phyloP scores from a whole-genome alignment of 768 basidiomycete species.

The Leccinellum rugosiceps region DNA sequence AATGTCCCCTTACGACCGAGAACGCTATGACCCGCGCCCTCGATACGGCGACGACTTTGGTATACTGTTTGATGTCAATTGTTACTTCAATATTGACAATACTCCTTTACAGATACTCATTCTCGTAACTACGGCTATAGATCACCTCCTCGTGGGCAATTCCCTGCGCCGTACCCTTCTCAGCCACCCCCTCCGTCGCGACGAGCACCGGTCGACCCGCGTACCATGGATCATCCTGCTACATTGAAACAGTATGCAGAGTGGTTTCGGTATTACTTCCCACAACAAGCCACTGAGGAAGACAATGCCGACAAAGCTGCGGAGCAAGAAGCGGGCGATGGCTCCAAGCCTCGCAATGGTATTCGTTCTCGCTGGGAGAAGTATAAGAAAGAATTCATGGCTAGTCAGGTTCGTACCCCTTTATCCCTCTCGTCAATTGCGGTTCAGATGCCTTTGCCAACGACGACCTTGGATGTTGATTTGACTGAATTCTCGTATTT shows the following conservation, averaged over 20 bases:
- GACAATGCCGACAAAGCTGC: slow-evolving; percentile 82
- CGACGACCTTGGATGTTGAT: slow-evolving; percentile 3
- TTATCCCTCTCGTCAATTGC: slow-evolving; percentile 8
- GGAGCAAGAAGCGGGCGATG: slow-evolving; percentile 79
- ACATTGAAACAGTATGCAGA: slow-evolving; percentile 82
- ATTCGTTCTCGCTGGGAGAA: slow-evolving; percentile 87
- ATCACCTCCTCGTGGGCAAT: slow-evolving; percentile 61
- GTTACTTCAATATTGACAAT: slow-evolving; percentile 5
- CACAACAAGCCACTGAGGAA: slow-evolving; percentile 76
- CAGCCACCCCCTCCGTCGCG: slow-evolving; percentile 46
- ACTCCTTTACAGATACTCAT: slow-evolving; percentile 50
- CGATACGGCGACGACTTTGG: slow-evolving; percentile 82
- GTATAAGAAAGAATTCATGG: slow-evolving; percentile 89
- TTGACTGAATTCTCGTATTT: slow-evolving; percentile 30
- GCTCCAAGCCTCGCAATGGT: slow-evolving; percentile 78
- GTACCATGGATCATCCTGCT: slow-evolving; percentile 78
- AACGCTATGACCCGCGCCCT: slow-evolving; percentile 79
- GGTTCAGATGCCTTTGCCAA: slow-evolving; percentile 14
- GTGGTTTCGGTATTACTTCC: slow-evolving; percentile 79
- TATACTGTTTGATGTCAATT: slow-evolving; percentile 34
- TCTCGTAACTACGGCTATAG: slow-evolving; percentile 62
- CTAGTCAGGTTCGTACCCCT: slow-evolving; percentile 70
- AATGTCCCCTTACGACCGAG: slow-evolving; percentile 70
- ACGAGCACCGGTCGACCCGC: slow-evolving; percentile 73
- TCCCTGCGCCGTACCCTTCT: slow-evolving; percentile 35